Conservation (phyloP, 2,329 filamentous ascomycete species). For the Stachybotrys chlorohalonatus region DNA sequence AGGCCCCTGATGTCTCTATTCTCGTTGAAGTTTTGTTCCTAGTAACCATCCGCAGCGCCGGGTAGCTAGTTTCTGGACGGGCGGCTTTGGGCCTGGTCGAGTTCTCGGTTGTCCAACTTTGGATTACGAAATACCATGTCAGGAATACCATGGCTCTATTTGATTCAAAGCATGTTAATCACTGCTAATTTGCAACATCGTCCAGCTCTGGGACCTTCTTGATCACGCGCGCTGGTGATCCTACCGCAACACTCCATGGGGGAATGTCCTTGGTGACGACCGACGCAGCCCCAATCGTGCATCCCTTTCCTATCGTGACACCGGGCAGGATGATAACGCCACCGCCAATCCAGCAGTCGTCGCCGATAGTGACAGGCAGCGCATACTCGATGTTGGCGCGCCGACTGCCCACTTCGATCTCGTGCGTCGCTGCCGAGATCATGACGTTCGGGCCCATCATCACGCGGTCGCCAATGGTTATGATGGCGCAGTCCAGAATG, state of each 20-base stretch:
- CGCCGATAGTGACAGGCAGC: slow-evolving; percentile 34
- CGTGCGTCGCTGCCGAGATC: slow-evolving; percentile 64
- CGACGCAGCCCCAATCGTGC: slow-evolving; percentile 39
- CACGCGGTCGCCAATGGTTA: slow-evolving; percentile 61
- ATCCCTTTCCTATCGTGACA: slow-evolving; percentile 42
- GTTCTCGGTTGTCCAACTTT: not conserved
- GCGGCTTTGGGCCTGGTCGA: no score
- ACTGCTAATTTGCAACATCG: slow-evolving; percentile 13
- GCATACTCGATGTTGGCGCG: slow-evolving; percentile 39
- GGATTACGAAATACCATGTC: not conserved
- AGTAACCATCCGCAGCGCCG: no score
- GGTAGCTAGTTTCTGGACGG: no score
- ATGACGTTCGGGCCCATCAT: slow-evolving; percentile 64
- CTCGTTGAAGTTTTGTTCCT: no score
- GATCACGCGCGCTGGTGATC: slow-evolving; percentile 37
- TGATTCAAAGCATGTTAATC: slow-evolving; percentile 13
- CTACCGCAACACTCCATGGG: slow-evolving; percentile 37
- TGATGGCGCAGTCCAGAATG: slow-evolving; percentile 64
- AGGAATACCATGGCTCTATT: slow-evolving; percentile 18
- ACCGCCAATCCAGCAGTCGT: slow-evolving; percentile 48
- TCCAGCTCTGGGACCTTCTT: slow-evolving; percentile 33
- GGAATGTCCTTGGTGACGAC: slow-evolving; percentile 42
- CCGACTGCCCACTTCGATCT: slow-evolving; percentile 47
- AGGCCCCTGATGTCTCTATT: no score
- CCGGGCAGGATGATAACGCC: slow-evolving; percentile 40